Conservation (phyloP, 495 filamentous ascomycete species). For the Penicillium manginii region DNA sequence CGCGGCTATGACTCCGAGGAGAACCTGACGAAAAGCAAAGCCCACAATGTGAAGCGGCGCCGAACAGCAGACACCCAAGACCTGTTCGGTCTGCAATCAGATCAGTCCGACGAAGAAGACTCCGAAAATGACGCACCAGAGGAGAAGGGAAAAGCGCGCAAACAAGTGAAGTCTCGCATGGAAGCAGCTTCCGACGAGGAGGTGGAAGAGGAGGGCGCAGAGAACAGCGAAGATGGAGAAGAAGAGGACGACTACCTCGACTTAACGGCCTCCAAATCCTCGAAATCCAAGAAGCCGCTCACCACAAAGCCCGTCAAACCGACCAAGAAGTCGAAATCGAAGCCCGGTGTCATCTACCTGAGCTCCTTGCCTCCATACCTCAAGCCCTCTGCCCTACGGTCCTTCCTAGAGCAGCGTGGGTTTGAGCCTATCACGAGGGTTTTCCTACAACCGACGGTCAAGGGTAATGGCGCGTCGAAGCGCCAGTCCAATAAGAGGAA, state of each 20-base stretch:
- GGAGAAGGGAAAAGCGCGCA: constrained; percentile 13
- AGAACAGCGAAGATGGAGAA: constrained; percentile 30
- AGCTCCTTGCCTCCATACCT: constrained; percentile 93
- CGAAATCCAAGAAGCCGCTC: constrained; percentile 21
- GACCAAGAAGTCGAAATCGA: constrained; percentile 24
- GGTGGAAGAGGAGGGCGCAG: neutral
- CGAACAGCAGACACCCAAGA: constrained; percentile 47
- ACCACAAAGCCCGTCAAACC: constrained; percentile 27
- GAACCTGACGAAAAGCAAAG: constrained; percentile 64
- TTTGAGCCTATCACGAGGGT: constrained; percentile 72
- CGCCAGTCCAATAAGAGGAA: constrained; percentile 87
- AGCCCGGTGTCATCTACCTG: constrained; percentile 68
- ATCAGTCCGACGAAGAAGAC: constrained; percentile 35
- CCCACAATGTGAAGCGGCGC: constrained; percentile 68
- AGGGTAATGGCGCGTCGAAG: constrained; percentile 58
- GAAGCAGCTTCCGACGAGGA: constrained; percentile 26
- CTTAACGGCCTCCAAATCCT: constrained; percentile 1
- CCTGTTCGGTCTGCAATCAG: constrained; percentile 43
- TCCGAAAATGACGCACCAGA: constrained; percentile 27
- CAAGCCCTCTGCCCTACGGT: constrained; percentile 80
- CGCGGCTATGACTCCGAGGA: constrained; percentile 71
- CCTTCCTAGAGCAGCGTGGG: constrained; percentile 76
- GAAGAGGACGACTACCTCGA: constrained; percentile 28
- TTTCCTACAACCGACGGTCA: constrained; percentile 84
- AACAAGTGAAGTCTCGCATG: constrained; percentile 10